Evolutionary conservation across 2,329 filamentous ascomycete genomes (phyloP), one percentile per base, ranked within the genome.

Genomic region (Fusarium musae): DNA sequence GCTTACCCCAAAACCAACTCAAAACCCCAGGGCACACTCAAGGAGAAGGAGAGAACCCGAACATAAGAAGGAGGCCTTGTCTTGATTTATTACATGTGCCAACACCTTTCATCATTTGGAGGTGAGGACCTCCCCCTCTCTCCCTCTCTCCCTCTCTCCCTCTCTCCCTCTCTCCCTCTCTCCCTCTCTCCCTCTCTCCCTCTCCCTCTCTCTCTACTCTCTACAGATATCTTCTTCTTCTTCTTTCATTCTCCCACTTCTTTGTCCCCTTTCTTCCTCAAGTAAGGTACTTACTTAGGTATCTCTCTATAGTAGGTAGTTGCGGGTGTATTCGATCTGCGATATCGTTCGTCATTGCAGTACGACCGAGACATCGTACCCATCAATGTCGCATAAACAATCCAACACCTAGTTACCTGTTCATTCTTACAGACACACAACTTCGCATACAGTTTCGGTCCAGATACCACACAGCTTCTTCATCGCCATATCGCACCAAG

Each of bases 31-130:
- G 43, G 23, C 23, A 28, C n/a, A 15, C 21, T 23, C 26, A 44
- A 44, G 39, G 15, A 32, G 30, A 26, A 34, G 30, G 53, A 32
- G 40, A 32, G 42, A n/a, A 7, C n/a, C 40, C 40, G 15, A 43
- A 11, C 40, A n/a, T 23, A 17, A 42, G 32, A 32, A 21, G 30
- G 47, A 49, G 10, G 21, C 9, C 47, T 23, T 50, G 30, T 34
- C 30, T 21, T 46, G 40, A 17, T n/a, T 26, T 57, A 44, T 26
- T 57, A 44, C 62, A 66, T 66, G 62, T 69, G 66, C 53, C 39
- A 68, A 59, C 26, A 42, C 21, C 23, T 46, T 57, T 46, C 30
- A 28, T 57, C 39, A 46, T 46, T 17, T 32, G 46, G 15, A 34
- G 13, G n/a, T 53, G 16, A 43, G 26, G n/a, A 44, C 23, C 11